Percentiles rank a stretch among this genome's conserved stretches.
phyloP scores from a whole-genome alignment of 768 basidiomycete genomes.

The Suillus luteus region DNA sequence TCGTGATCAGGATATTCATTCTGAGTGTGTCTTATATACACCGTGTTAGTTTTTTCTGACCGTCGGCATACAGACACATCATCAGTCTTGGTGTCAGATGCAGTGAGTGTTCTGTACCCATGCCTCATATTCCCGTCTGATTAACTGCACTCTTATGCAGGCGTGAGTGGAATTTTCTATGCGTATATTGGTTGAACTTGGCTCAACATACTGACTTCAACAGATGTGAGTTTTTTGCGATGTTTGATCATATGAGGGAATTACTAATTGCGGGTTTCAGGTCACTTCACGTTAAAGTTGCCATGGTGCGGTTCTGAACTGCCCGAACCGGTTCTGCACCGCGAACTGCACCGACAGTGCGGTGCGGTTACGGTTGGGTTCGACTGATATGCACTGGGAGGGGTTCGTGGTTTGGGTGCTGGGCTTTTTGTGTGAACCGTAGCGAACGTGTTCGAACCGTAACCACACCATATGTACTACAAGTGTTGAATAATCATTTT shows the following conservation, averaged over 20 bases:
- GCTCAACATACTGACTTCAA: neutral
- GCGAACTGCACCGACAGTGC: neutral
- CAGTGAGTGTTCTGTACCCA: neutral
- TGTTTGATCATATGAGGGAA: too few relatives aligned
- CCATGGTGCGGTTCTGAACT: neutral
- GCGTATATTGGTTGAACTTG: neutral
- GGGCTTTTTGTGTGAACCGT: neutral
- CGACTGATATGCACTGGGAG: neutral
- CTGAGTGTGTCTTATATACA: neutral
- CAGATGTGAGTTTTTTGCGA: neutral
- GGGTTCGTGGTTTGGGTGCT: neutral
- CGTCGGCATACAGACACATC: neutral
- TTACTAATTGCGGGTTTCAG: neutral
- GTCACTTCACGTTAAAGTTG: neutral
- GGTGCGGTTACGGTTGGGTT: neutral
- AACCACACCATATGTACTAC: neutral
- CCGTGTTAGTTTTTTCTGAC: neutral
- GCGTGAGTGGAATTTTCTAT: neutral
- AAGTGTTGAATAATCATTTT: neutral
- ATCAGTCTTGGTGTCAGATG: neutral
- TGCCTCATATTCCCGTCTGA: neutral
- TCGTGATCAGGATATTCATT: neutral
- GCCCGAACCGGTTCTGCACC: neutral
- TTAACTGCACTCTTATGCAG: neutral
- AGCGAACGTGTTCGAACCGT: neutral